Evolutionary conservation across 768 basidiomycete species (phyloP).

Genomic region (Macrolepiota albuminosa): DNA sequence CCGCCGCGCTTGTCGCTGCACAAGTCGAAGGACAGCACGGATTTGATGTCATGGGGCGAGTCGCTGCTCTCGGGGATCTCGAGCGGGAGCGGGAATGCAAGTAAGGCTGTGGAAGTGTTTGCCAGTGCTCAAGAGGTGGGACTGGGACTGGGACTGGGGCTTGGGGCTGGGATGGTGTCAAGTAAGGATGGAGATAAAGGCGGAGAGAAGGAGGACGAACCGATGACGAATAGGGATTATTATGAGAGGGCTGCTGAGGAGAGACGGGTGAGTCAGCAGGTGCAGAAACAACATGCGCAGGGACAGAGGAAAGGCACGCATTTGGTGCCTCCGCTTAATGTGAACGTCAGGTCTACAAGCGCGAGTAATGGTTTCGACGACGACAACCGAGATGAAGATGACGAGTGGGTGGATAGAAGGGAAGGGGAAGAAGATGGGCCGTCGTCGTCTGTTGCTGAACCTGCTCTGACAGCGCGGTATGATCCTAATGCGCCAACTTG

Average conservation of each 20-base stretch:
- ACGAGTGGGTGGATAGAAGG: not conserved
- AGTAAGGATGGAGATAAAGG: not conserved
- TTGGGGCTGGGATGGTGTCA: not conserved
- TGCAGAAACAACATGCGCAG: not conserved
- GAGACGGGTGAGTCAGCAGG: not conserved
- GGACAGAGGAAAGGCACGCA: not conserved
- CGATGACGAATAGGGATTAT: constrained; percentile 3
- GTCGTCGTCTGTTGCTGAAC: constrained; percentile 18
- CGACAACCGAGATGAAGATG: constrained; percentile 12
- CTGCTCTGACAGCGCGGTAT: constrained; percentile 15
- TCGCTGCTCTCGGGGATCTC: constrained; percentile 42
- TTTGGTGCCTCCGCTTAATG: constrained; percentile 24
- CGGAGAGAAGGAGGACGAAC: not conserved
- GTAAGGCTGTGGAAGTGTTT: not conserved
- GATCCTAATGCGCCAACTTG: constrained; percentile 12
- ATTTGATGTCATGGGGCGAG: constrained; percentile 51
- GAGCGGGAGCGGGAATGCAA: not conserved
- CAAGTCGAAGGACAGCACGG: constrained; percentile 35
- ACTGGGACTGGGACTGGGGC: not conserved
- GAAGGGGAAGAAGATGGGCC: constrained; percentile 11
- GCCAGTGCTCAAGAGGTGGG: constrained; percentile 10
- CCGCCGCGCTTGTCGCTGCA: constrained; percentile 58
- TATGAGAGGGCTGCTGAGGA: not conserved
- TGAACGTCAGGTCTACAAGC: constrained; percentile 7
- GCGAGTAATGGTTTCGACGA: constrained; percentile 12